These are phyloP conservation scores for Dryadomyces quercivorus DNA, from an alignment of 2,329 filamentous ascomycete genomes.

Conservation along the genomic window DNA sequence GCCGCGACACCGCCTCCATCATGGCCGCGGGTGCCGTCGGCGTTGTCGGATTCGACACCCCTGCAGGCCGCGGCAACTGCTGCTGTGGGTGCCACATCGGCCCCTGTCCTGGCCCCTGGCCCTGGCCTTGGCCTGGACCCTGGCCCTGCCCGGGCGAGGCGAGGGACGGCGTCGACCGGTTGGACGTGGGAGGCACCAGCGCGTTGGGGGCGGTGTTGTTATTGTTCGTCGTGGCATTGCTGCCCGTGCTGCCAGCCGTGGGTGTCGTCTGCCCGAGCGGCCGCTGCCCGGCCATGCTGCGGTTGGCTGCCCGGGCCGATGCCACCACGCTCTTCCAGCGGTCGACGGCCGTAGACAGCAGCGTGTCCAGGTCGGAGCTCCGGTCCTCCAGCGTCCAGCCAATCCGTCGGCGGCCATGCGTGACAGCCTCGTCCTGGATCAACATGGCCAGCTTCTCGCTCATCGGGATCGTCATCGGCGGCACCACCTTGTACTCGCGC, in stretches of 20 bases:
- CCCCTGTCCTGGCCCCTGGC: background rate
- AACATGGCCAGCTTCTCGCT: constrained; percentile 34
- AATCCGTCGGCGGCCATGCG: constrained; percentile 24
- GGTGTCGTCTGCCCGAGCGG: constrained; percentile 26
- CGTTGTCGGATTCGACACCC: background rate
- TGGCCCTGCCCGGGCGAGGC: background rate
- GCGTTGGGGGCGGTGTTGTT: background rate
- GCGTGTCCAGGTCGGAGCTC: constrained; percentile 36
- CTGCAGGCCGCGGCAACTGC: background rate
- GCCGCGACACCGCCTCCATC: background rate
- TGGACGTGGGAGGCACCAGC: background rate
- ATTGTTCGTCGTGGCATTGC: too few relatives aligned
- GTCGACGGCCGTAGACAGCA: constrained; percentile 43
- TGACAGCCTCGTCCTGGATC: constrained; percentile 31
- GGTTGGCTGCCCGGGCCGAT: constrained; percentile 30
- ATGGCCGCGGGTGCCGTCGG: background rate
- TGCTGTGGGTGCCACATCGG: background rate
- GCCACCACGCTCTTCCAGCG: constrained; percentile 50
- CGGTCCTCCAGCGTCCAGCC: constrained; percentile 39
- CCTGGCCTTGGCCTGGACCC: too few relatives aligned
- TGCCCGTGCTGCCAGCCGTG: background rate
- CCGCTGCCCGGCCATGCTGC: constrained; percentile 37
- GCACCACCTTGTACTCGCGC: constrained; percentile 41
- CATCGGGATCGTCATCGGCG: constrained; percentile 39
- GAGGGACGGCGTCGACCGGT: background rate